These are phyloP conservation scores for Aspergillus nidulans DNA, from an alignment of 495 filamentous ascomycete genomes.

Conservation along the genomic window DNA sequence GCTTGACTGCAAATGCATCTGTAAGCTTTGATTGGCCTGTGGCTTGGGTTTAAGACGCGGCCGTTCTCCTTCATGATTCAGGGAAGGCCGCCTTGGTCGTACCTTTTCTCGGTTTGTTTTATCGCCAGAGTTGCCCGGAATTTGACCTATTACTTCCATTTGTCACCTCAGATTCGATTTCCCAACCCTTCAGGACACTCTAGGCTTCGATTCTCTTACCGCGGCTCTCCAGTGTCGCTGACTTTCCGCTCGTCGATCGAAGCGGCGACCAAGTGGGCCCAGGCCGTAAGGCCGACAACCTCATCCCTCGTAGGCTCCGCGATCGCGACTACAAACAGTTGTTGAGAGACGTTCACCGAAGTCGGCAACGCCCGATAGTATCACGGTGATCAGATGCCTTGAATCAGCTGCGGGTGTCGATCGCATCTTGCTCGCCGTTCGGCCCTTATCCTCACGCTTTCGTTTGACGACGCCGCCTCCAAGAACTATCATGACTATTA, in stretches of 20 bases:
- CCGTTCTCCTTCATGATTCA: not conserved
- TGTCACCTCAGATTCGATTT: not conserved
- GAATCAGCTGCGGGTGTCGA: not conserved
- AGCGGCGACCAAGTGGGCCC: conserved; percentile 14
- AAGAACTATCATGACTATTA: conserved; percentile 20
- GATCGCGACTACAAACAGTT: not conserved
- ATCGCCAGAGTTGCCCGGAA: not conserved
- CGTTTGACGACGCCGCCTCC: conserved; percentile 6
- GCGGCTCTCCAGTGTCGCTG: not conserved
- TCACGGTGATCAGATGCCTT: not conserved
- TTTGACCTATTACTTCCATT: not conserved
- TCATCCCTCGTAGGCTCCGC: not conserved
- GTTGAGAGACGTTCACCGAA: not conserved
- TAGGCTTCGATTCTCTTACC: not conserved
- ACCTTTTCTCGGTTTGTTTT: not conserved
- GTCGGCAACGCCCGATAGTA: not conserved
- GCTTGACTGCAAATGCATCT: not conserved
- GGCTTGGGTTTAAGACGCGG: not conserved
- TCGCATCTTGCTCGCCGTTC: conserved; percentile 4
- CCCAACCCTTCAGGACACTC: not conserved
- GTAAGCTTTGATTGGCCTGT: not conserved
- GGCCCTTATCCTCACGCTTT: conserved; percentile 1
- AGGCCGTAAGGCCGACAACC: conserved; percentile 2
- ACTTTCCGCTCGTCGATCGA: conserved; percentile 1
- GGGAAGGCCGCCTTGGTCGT: not conserved